Evolutionary conservation across 2,329 filamentous ascomycete species (phyloP).

Genomic region (Colletotrichum noveboracense): DNA sequence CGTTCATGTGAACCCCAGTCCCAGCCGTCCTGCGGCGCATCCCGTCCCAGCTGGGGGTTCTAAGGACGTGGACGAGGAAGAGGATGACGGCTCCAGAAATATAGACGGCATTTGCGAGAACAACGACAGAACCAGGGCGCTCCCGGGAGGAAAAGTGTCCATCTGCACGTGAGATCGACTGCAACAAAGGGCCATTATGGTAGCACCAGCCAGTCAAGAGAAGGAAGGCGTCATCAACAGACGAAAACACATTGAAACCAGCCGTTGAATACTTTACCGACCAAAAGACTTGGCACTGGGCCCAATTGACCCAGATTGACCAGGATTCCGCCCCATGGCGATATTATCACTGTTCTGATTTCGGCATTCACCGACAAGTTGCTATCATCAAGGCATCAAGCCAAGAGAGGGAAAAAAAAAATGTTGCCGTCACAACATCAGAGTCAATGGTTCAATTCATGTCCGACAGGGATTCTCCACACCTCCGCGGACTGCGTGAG

Average conservation of each 20-base stretch:
- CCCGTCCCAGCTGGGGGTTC: background rate
- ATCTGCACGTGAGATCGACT: background rate
- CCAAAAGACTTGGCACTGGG: background rate
- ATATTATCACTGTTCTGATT: background rate
- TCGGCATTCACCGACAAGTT: background rate
- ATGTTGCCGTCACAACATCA: background rate
- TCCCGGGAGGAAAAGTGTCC: background rate
- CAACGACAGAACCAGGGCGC: background rate
- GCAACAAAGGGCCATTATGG: background rate
- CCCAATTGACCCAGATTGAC: background rate
- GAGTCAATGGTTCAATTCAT: background rate
- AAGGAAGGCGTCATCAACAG: background rate
- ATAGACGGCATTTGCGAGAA: background rate
- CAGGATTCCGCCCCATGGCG: background rate
- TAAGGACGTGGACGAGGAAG: background rate
- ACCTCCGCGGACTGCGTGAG: constrained; percentile 6
- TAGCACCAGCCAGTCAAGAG: background rate
- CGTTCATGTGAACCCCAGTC: background rate
- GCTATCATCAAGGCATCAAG: background rate
- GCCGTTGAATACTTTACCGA: background rate
- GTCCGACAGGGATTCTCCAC: constrained; percentile 11
- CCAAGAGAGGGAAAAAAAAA: background rate
- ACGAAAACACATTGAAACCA: background rate
- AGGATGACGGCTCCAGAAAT: fast-evolving
- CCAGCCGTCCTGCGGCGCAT: background rate